Percentiles rank a stretch among this genome's conserved stretches.
Evolutionary conservation across 2,329 filamentous ascomycete species (phyloP).

Genomic region (Talaromyces amestolkiae): DNA sequence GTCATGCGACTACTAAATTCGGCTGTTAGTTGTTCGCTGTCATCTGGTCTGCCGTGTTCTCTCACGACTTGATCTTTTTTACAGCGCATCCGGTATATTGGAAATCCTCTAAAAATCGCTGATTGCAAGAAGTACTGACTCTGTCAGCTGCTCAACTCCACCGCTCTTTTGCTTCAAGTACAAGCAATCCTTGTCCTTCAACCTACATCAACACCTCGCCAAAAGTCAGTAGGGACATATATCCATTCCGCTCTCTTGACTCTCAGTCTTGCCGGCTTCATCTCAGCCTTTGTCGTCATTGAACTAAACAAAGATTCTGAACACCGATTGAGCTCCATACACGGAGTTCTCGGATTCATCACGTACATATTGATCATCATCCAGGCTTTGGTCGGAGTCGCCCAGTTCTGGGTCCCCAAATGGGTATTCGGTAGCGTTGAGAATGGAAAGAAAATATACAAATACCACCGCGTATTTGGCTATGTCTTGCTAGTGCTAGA

Average conservation of each 20-base stretch:
- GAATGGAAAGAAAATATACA: slow-evolving; percentile 79
- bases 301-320: slow-evolving; percentile 72
- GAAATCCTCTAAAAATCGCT: slow-evolving; percentile 15
- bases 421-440: slow-evolving; percentile 72
- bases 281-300: slow-evolving; percentile 45
- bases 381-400: slow-evolving; percentile 77
- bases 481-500: slow-evolving; percentile 71
- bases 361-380: slow-evolving; percentile 68
- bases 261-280: slow-evolving; percentile 47
- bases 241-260: slow-evolving; percentile 68
- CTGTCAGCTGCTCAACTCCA: slow-evolving; percentile 52
- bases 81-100: slow-evolving; percentile 78
- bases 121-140: neutral
- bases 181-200: slow-evolving; percentile 84
- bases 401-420: slow-evolving; percentile 72
- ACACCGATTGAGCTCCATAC: slow-evolving; percentile 69
- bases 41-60: slow-evolving; percentile 75
- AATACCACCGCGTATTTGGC: slow-evolving; percentile 78
- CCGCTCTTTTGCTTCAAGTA: slow-evolving; percentile 70
- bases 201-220: slow-evolving; percentile 72
- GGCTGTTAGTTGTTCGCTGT: slow-evolving; percentile 61
- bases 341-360: slow-evolving; percentile 77
- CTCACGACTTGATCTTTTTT: slow-evolving; percentile 72
- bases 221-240: slow-evolving; percentile 65
- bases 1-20: slow-evolving; percentile 7